Percentiles rank a stretch among this genome's conserved stretches.
These are phyloP conservation scores for Haplosporangium gracile DNA, from an alignment of 192 early-diverging fungal species.

Conservation along the genomic window DNA sequence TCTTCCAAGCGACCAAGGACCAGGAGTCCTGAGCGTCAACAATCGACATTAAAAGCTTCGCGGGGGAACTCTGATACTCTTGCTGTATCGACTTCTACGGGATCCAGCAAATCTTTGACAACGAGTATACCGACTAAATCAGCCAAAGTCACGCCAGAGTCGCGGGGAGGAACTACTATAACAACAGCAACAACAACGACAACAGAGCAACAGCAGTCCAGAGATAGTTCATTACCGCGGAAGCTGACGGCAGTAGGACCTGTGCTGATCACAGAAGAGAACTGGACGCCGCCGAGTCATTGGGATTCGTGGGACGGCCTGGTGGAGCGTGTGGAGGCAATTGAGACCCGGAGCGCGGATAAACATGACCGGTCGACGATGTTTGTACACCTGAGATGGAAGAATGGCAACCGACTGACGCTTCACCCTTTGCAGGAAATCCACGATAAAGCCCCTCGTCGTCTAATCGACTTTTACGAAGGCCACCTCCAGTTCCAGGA, in stretches of 20 bases:
- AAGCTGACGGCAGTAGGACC: background rate
- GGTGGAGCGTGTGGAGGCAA: constrained; percentile 6
- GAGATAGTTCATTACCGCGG: background rate
- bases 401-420: constrained; percentile 45
- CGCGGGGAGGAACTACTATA: background rate
- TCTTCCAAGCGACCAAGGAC: constrained; percentile 9
- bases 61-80: background rate
- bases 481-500: constrained; percentile 56
- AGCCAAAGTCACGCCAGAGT: background rate
- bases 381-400: constrained; percentile 61
- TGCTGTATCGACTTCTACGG: background rate
- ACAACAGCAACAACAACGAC: background rate
- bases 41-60: background rate
- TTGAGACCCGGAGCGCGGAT: background rate
- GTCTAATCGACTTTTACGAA: constrained; percentile 65
- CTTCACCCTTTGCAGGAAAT: constrained; percentile 43
- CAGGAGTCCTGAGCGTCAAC: background rate
- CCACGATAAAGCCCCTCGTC: constrained; percentile 55
- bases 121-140: background rate
- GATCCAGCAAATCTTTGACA: background rate
- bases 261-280: background rate
- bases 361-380: constrained; percentile 1
- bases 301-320: constrained; percentile 30
- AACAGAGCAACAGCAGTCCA: background rate
- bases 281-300: constrained; percentile 2